Base-by-base conservation (phyloP, 2,329 filamentous ascomycete genomes). In the Monilinia fructicola region DNA sequence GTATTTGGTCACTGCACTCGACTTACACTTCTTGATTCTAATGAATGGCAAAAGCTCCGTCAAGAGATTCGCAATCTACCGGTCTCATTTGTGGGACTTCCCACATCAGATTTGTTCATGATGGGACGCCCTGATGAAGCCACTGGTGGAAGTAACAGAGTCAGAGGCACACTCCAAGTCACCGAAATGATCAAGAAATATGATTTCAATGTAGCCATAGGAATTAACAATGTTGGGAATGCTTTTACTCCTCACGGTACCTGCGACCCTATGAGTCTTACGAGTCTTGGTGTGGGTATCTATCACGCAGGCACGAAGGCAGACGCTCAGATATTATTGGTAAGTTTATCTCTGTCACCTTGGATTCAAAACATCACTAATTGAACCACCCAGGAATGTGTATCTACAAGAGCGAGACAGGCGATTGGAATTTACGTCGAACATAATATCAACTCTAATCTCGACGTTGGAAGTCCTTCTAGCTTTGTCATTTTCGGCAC, bases 221-320 rank as follows among this genome's bases (percentile, higher is more conserved):
- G 86, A 2, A 81, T 90, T 48, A 91, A 91, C 73, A 92, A 92
- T 72, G 84, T 92, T 18, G 89, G 89, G 23, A 92, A 92, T 73
- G 87, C 89, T 0, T 91, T 92, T 72, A 91, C 89, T 9, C 89
- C 89, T 0, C 85, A 88, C 73, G 89, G 89, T 0, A 85, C 80
- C 23, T 87, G 84, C 50, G 89, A 91, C 77, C 89, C 89, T 1
- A 74, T 92, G 59, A 80, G 80, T 52, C 78, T 90, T 54, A 87
- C 88, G 26, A 85, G 83, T 70, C 77, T 87, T 63, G 85, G 85
- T 1, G 85, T 90, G 0, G 88, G 87, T 0, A 73, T 91, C 4
- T 91, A 91, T 73, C 88, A 91, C 68, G 84, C 85, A 1, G 88
- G 88, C 0, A 89, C 86, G 1, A 81, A 81, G 67, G 73, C 77